Evolutionary conservation across 371 early-diverging fungal species (phyloP).

Genomic region (Rhizopus stolonifer): DNA sequence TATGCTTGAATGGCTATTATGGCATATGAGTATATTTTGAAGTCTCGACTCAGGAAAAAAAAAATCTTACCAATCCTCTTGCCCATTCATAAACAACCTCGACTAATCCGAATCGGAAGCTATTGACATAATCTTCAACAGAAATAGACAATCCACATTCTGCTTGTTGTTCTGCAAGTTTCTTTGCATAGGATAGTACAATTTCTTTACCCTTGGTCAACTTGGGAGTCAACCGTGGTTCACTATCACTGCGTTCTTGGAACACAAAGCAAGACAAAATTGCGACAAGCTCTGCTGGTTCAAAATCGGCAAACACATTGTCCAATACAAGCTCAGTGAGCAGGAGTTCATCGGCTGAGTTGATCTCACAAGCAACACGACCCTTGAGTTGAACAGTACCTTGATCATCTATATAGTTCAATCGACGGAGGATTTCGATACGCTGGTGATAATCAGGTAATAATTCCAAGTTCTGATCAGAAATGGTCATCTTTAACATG

Average conservation of each 20-base stretch:
- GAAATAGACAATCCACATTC: slow-evolving; percentile 66
- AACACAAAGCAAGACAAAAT: slow-evolving; percentile 96
- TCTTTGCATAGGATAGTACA: slow-evolving; percentile 62
- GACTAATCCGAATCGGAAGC: slow-evolving; percentile 84
- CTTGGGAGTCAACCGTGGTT: slow-evolving; percentile 66
- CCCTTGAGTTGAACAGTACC: slow-evolving; percentile 96
- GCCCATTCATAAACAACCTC: slow-evolving; percentile 99
- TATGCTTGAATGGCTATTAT: slow-evolving; percentile 83
- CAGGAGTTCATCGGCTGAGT: slow-evolving; percentile 94
- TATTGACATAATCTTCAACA: slow-evolving; percentile 52
- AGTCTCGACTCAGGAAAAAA: neutral
- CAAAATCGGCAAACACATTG: slow-evolving; percentile 88
- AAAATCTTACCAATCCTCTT: slow-evolving; percentile 67
- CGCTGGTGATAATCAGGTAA: slow-evolving; percentile 93
- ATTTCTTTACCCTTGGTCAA: slow-evolving; percentile 60
- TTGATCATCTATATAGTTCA: slow-evolving; percentile 81
- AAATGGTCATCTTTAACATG: slow-evolving; percentile 73
- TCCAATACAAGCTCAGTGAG: slow-evolving; percentile 98
- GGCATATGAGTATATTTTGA: neutral
- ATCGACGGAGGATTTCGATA: slow-evolving; percentile 73
- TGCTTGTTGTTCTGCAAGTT: slow-evolving; percentile 76
- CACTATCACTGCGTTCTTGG: slow-evolving; percentile 79
- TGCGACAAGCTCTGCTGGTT: slow-evolving; percentile 93
- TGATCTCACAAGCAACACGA: slow-evolving; percentile 99
- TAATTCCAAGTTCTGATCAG: slow-evolving; percentile 89